A percentile compares a stretch with the other conserved stretches of the same genome.
These are phyloP conservation scores for Fusarium pseudonygamai DNA, from an alignment of 2,329 filamentous ascomycete genomes.

Conservation along the genomic window DNA sequence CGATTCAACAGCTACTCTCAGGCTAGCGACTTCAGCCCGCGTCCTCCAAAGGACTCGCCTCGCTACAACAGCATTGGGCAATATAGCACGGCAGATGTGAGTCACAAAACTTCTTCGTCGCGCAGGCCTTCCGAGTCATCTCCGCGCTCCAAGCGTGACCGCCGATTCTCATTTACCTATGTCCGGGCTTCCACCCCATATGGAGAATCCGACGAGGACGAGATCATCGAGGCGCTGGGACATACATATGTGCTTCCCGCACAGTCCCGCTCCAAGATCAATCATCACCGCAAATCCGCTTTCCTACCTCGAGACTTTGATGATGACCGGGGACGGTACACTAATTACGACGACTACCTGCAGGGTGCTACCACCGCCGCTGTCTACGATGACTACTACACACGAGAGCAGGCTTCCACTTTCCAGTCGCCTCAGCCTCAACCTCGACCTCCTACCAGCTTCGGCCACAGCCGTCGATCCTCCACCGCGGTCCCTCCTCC, in stretches of 20 bases:
- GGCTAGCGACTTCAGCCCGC: slow-evolving; percentile 51
- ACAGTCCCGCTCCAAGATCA: slow-evolving; percentile 54
- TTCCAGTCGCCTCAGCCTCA: slow-evolving; percentile 58
- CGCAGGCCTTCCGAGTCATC: slow-evolving; percentile 51
- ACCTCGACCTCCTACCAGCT: slow-evolving; percentile 51
- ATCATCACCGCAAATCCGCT: slow-evolving; percentile 47
- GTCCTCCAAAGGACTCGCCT: slow-evolving; percentile 64
- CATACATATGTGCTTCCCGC: slow-evolving; percentile 63
- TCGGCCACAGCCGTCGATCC: slow-evolving; percentile 56
- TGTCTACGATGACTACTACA: slow-evolving; percentile 50
- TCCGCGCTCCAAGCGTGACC: slow-evolving; percentile 58
- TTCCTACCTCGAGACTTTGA: slow-evolving; percentile 52
- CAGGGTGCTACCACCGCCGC: slow-evolving; percentile 54
- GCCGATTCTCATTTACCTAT: slow-evolving; percentile 66
- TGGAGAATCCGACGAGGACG: slow-evolving; percentile 73
- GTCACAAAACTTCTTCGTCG: slow-evolving; percentile 63
- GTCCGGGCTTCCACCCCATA: slow-evolving; percentile 66
- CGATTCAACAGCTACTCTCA: slow-evolving; percentile 53
- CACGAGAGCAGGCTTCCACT: slow-evolving; percentile 45
- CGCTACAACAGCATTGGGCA: slow-evolving; percentile 70
- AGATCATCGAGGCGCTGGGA: slow-evolving; percentile 64
- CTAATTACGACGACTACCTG: slow-evolving; percentile 67
- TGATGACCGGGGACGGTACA: slow-evolving; percentile 64
- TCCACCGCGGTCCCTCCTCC: slow-evolving; percentile 62
- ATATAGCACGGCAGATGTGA: slow-evolving; percentile 74